Percentiles rank a stretch among this genome's conserved stretches.
These are phyloP conservation scores for Acidiella bohemica DNA, from an alignment of 495 filamentous ascomycete species.

Conservation along the genomic window DNA sequence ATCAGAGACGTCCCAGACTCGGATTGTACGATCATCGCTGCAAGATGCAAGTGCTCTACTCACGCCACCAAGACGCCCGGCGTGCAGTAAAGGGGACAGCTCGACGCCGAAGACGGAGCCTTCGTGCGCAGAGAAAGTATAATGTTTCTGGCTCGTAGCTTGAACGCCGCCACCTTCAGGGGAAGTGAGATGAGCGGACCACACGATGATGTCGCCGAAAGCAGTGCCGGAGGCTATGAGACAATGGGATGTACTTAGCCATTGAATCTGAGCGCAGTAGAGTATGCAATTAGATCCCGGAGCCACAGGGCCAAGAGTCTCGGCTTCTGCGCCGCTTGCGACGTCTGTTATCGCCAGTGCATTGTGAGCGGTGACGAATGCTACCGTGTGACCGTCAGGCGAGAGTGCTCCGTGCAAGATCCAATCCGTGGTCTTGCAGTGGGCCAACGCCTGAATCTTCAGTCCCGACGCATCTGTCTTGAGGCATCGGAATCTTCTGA, in stretches of 20 bases:
- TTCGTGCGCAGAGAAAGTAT: constrained; percentile 75
- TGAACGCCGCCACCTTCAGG: constrained; percentile 10
- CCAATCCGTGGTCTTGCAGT: constrained; percentile 54
- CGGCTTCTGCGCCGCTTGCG: not conserved
- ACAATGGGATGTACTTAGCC: constrained; percentile 41
- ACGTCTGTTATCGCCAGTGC: constrained; percentile 35
- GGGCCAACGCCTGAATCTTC: constrained; percentile 5
- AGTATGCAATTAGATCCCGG: constrained; percentile 73
- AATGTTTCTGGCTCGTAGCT: constrained; percentile 36
- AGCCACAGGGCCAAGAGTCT: constrained; percentile 28
- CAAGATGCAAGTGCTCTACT: constrained; percentile 67
- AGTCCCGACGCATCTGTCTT: not conserved
- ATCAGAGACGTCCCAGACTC: constrained; percentile 71
- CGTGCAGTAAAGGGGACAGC: constrained; percentile 49
- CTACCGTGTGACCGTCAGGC: constrained; percentile 20
- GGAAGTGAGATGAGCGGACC: constrained; percentile 44
- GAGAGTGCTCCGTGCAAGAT: constrained; percentile 58
- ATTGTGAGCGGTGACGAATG: constrained; percentile 77
- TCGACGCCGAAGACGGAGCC: constrained; percentile 83
- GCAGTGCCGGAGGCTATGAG: constrained; percentile 80
- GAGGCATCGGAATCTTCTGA: constrained; percentile 2
- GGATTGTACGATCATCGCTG: constrained; percentile 85
- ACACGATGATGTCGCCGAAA: constrained; percentile 84
- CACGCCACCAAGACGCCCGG: constrained; percentile 24
- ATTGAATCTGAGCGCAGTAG: constrained; percentile 65